Evolutionary conservation across 192 early-diverging fungal genomes (phyloP), one percentile per base, ranked within the genome.

Genomic region (Backusella morwellensis): DNA sequence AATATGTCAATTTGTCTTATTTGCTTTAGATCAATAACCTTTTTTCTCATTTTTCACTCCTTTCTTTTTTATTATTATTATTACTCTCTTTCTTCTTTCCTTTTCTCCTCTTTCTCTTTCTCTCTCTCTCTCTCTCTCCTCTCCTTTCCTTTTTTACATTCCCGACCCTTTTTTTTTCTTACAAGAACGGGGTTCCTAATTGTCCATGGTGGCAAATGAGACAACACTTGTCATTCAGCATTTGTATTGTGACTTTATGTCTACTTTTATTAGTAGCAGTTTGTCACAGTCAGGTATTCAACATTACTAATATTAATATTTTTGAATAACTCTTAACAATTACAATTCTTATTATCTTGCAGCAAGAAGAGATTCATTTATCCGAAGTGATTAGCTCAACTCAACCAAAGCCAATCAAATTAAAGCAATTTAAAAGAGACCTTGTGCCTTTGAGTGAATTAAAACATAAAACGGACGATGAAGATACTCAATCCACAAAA

Each of bases 1-100:
- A 59, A 59, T 59, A 23, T 59, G 56, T 59, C 56, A 59, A 59
- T 59, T 59, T 26, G 23, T 59, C 23, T 59, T 59, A 59, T 59
- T 59, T 59, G 23, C 56, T 26, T 59, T 59, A 59, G 56, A 26
- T 59, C 23, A 59, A 12, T 59, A 59, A 19, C 56, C 47, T 19
- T 50, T 44, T 59, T 59, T 59, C 56, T 56, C 21, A 56, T 56
- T 56, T 56, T 56, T 21, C 54, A 56, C 54, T 12, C 56, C 56
- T 59, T 59, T 59, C 56, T 59, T 26, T 59, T 29, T 59, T 59
- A 19, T 26, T 59, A 26, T 29, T 26, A 26, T 9, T 59, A 59
- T 59, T 59, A 8, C 2, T 59, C 11, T 26, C 23, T 59, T 23
- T 59, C 7, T 59, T 59, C 23, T 59, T 26, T 59, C 9, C 23